phyloP scores from a whole-genome alignment of 192 early-diverging fungal species.

The Spizellomyces punctatus region DNA sequence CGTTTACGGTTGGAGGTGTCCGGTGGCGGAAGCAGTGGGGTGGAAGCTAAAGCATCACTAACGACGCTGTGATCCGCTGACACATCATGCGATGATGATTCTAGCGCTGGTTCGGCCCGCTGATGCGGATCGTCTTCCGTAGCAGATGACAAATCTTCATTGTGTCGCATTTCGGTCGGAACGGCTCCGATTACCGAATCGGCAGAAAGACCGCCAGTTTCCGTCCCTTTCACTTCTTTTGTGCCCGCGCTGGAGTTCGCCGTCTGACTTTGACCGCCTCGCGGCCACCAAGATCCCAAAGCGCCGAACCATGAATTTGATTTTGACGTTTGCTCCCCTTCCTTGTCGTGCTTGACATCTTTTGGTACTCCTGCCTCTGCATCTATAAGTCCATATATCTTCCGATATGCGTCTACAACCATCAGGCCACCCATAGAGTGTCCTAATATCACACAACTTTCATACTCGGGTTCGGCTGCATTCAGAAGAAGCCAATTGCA shows the following conservation, averaged over 20 bases:
- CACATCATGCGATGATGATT: background rate
- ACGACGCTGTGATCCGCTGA: background rate
- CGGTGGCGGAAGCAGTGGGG: constrained; percentile 1
- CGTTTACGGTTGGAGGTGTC: background rate
- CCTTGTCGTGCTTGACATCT: constrained; percentile 5
- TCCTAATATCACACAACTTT: constrained; percentile 33
- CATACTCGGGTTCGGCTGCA: constrained; percentile 39
- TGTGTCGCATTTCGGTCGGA: background rate
- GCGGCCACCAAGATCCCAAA: constrained; percentile 24
- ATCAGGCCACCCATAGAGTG: constrained; percentile 59
- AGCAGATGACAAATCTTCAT: background rate
- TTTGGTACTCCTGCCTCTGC: constrained; percentile 6
- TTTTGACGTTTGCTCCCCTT: background rate
- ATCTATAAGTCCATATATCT: constrained; percentile 24
- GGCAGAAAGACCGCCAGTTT: background rate
- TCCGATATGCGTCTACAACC: constrained; percentile 43
- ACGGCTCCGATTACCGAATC: background rate
- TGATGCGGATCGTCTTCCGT: background rate
- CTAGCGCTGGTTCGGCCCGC: background rate
- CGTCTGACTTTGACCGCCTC: background rate
- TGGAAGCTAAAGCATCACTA: constrained; percentile 8
- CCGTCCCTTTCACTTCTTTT: background rate
- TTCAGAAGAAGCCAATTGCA: constrained; percentile 47
- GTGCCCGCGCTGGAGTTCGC: background rate
- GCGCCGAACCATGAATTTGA: constrained; percentile 11